phyloP scores from a whole-genome alignment of 805 yeast genomes.

The Isabelozyma heimii region DNA sequence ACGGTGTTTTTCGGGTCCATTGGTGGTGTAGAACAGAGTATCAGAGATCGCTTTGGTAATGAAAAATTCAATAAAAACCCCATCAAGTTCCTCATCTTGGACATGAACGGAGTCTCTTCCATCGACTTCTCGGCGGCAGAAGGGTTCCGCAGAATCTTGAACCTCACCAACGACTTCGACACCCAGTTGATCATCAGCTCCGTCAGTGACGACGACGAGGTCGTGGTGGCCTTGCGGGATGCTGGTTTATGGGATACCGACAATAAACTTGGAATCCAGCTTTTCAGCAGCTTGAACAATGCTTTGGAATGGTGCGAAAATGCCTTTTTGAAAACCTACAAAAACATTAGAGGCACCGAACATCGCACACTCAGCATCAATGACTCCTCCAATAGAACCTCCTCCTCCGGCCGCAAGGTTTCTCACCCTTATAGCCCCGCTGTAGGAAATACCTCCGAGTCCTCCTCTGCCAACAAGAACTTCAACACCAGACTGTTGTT shows the following conservation, averaged over 20 bases:
- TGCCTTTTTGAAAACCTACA: conserved; percentile 69
- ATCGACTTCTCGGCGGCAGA: conserved; percentile 96
- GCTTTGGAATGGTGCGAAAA: conserved; percentile 98
- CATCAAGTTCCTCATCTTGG: conserved; percentile 77
- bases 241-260: conserved; percentile 73
- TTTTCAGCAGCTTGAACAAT: conserved; percentile 77
- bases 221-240: conserved; percentile 70
- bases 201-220: conserved; percentile 62
- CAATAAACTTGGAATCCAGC: conserved; percentile 42
- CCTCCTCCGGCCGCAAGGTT: too few species aligned
- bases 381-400: conserved; percentile 1
- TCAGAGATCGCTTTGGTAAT: conserved; percentile 64
- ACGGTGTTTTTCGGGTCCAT: conserved; percentile 93
- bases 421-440: background rate
- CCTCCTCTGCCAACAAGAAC: background rate
- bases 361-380: conserved; percentile 4
- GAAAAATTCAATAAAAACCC: conserved; percentile 50
- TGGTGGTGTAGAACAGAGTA: conserved; percentile 80
- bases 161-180: conserved; percentile 65
- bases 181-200: conserved; percentile 79
- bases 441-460: conserved; percentile 1
- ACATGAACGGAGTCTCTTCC: conserved; percentile 75
- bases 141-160: conserved; percentile 83
- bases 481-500: conserved; percentile 5
- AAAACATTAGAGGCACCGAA: conserved; percentile 25